Base-by-base conservation (phyloP, 2,329 filamentous ascomycete genomes). In the Amauroascus verrucosus region DNA sequence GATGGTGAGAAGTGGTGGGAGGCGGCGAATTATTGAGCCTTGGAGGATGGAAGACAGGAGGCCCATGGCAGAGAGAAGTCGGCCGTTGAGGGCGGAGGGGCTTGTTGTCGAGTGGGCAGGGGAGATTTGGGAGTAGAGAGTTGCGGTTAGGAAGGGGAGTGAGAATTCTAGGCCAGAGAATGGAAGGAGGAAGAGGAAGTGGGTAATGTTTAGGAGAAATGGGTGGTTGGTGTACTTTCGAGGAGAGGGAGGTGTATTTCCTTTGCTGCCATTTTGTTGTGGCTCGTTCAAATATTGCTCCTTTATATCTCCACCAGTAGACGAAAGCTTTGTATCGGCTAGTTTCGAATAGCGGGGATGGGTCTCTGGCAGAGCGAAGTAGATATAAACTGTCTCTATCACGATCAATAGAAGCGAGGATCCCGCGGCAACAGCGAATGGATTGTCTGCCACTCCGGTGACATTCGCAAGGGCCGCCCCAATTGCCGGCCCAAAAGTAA, bases 161-260 rank as follows among this genome's bases (percentile, higher is more conserved):
- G 89, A 95, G 69, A 95, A 97, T 67, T 98, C 93, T 85, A 98
- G 91, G 56, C 93, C 93, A 1, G 88, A 95, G 72, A 98, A 98
- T 71, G 95, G 95, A 11, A 98, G 82, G 56, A 98, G 82, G 70
- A 98, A 98, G 45, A 84, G 73, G 64, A 97, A 85, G 70, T 98
- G 93, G 0, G 88, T 83, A 1, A 84, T 72, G 66, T 96, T 96
- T 45, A 98, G 81, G 11, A 95, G 67, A 28, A 81, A 72, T 60
- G 93, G 88, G 2, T 85, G 88, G 70, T 97, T 97, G 2, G 88
- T 95, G 54, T 85, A 77, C 61, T 14, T 70, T 22, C 68, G 61
- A 4, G 59, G 62, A 9, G 35, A 14, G 38, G 32, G 13, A 6
- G 28, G 6, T 13, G 20, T 33, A 60, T 59, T 24, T 20, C 4